Base-by-base conservation (phyloP, 192 early-diverging fungal genomes). In the Spizellomyces sp. region DNA sequence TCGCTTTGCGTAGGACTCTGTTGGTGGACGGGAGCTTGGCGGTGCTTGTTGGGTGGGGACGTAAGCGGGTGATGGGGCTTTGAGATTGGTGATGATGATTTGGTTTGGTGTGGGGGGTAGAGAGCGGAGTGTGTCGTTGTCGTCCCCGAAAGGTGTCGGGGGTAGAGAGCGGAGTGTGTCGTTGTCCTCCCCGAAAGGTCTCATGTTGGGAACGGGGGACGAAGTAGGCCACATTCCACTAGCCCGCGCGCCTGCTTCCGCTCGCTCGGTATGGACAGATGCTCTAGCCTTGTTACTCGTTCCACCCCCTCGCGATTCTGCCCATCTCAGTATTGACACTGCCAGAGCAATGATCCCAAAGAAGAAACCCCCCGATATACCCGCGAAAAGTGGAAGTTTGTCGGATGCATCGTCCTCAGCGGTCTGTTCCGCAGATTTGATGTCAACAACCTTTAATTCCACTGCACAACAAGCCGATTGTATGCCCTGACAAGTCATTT, bases 271-370 rank as follows among this genome's bases (percentile, higher is more conserved):
- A 48, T 74, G 71, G 41, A 74, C 36, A 12, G 8, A 48, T 5
- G 41, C 21, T 10, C 59, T 22, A 17, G 17, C 36, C 21, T 46
- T 47, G 12, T 12, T n/a, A 61, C 59, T 41, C 15, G 42, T 41
- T 15, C 21, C 17, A 61, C 22, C 22, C 14, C 50, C 50, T 41
- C 36, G 17, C 21, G 14, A 36, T 41, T 61, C 42, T 15, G 14
- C 5, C 59, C 59, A 42, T 6, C 64, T 14, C 36, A 22, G 46
- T 19, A 44, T 45, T 7, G 46, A 12, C 47, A 66, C 58, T 17
- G 22, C 56, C 4, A 75, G 8, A 4, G 73, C 66, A 45, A 69
- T 69, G 17, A 75, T 17, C 4, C 58, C 73, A 62, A 68, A 75
- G n/a, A 69, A 42, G 46, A 62, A 36, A 5, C 73, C 73, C 41